Conservation (phyloP, 2,329 filamentous ascomycete species). For the Aureobasidium lini region DNA sequence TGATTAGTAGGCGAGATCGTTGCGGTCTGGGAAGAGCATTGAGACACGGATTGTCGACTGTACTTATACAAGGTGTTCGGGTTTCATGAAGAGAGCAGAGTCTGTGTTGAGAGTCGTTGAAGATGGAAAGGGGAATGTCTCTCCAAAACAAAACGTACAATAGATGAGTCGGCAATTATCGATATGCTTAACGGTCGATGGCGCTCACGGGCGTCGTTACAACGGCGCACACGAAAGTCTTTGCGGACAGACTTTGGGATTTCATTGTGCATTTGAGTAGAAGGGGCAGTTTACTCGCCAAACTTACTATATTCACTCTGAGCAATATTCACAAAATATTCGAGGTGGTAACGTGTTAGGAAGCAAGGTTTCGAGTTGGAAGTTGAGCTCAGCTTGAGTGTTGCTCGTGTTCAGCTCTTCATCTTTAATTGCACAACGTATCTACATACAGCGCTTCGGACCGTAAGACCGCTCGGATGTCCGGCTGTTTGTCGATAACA, state of each 20-base stretch:
- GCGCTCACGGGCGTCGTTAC: conserved; percentile 3
- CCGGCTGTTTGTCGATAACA: conserved; percentile 2
- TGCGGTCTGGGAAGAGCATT: conserved; percentile 9
- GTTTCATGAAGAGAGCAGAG: background rate
- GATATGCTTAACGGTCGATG: conserved; percentile 13
- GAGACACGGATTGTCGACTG: conserved; percentile 6
- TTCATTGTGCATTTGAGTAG: background rate
- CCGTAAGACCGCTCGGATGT: background rate
- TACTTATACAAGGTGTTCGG: conserved; percentile 5
- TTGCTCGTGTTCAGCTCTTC: conserved; percentile 2
- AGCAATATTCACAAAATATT: background rate
- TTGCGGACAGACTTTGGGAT: background rate
- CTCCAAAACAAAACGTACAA: conserved; percentile 13
- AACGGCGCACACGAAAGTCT: conserved; percentile 6
- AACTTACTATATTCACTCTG: background rate
- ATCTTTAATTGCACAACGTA: background rate
- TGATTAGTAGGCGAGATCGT: conserved; percentile 13
- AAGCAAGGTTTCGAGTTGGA: background rate
- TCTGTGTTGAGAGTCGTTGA: background rate
- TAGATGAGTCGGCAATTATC: conserved; percentile 14
- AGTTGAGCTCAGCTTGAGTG: background rate
- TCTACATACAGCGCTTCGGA: background rate
- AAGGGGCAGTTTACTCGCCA: background rate
- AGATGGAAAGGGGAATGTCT: conserved; percentile 3
- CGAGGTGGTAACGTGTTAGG: background rate